These are phyloP conservation scores for Alternaria metachromatica DNA, from an alignment of 2,329 filamentous ascomycete genomes.

Conservation along the genomic window DNA sequence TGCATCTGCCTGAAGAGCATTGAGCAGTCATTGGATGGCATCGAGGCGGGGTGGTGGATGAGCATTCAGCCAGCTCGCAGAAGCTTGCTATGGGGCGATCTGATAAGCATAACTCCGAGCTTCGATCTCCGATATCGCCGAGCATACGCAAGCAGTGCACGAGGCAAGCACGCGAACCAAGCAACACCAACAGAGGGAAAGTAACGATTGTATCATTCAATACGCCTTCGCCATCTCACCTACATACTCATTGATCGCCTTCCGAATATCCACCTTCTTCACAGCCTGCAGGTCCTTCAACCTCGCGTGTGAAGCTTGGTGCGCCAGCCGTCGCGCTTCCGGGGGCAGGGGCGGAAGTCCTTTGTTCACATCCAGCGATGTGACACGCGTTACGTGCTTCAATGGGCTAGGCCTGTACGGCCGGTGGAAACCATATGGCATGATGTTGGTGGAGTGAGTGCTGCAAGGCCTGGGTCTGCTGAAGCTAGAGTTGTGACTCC, in stretches of 20 bases:
- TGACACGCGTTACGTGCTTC: background rate
- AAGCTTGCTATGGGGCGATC: background rate
- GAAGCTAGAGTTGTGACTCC: background rate
- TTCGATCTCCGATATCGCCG: constrained; percentile 17
- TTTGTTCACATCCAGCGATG: constrained; percentile 11
- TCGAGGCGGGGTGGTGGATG: background rate
- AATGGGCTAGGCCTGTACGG: constrained; percentile 7
- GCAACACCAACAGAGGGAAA: background rate
- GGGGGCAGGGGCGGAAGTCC: constrained; percentile 13
- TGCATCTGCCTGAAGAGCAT: background rate
- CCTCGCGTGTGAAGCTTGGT: background rate
- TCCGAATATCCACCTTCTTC: background rate
- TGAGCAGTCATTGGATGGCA: background rate
- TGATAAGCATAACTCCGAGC: constrained; percentile 9
- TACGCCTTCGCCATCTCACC: background rate
- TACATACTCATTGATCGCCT: background rate
- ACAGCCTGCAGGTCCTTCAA: background rate
- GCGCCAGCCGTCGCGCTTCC: background rate
- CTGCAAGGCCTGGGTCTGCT: background rate
- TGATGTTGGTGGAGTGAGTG: background rate
- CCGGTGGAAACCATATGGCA: constrained; percentile 1
- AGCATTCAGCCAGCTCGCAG: constrained; percentile 5
- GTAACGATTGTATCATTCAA: background rate
- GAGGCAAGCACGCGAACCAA: background rate
- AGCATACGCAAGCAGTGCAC: background rate